A percentile compares a stretch with the other conserved stretches of the same genome.
phyloP scores from a whole-genome alignment of 2,329 filamentous ascomycete genomes.

The Neopestalotiopsis sp. region DNA sequence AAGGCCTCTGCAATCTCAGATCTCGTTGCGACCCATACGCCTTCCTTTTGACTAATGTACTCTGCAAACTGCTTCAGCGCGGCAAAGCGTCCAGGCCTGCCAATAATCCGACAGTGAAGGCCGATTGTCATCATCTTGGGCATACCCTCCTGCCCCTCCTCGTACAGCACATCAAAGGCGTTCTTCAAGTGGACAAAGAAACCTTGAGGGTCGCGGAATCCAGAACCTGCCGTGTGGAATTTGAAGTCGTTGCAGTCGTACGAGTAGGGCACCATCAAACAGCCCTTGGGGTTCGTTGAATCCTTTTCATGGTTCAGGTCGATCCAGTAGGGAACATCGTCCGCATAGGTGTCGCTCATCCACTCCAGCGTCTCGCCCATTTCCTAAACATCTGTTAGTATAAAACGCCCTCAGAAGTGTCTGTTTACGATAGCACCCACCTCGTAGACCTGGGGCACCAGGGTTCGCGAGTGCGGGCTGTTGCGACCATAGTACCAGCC shows the following conservation, averaged over 20 bases:
- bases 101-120: slow-evolving; percentile 43
- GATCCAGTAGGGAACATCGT: slow-evolving; percentile 61
- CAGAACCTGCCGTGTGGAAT: slow-evolving; percentile 41
- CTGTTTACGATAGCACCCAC: slow-evolving; percentile 24
- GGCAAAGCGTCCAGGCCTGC: slow-evolving; percentile 54
- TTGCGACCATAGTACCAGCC: slow-evolving; percentile 56
- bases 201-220: slow-evolving; percentile 48
- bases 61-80: slow-evolving; percentile 58
- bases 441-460: slow-evolving; percentile 54
- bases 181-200: slow-evolving; percentile 54
- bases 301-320: slow-evolving; percentile 54
- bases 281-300: slow-evolving; percentile 46
- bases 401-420: too few relatives aligned
- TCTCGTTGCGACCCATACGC: slow-evolving; percentile 58
- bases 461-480: slow-evolving; percentile 47
- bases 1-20: slow-evolving; percentile 58
- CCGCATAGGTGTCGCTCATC: slow-evolving; percentile 55
- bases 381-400: slow-evolving; percentile 29
- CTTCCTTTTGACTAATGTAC: slow-evolving; percentile 46
- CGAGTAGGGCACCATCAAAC: slow-evolving; percentile 58
- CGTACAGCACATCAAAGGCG: slow-evolving; percentile 58
- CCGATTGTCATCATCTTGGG: slow-evolving; percentile 65
- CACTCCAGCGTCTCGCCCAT: slow-evolving; percentile 56
- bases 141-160: slow-evolving; percentile 50
- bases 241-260: slow-evolving; percentile 63